Percentiles rank a stretch among this genome's conserved stretches.
These are phyloP conservation scores for Candida pseudoglaebosa DNA, from an alignment of 805 yeast genomes.

Conservation along the genomic window DNA sequence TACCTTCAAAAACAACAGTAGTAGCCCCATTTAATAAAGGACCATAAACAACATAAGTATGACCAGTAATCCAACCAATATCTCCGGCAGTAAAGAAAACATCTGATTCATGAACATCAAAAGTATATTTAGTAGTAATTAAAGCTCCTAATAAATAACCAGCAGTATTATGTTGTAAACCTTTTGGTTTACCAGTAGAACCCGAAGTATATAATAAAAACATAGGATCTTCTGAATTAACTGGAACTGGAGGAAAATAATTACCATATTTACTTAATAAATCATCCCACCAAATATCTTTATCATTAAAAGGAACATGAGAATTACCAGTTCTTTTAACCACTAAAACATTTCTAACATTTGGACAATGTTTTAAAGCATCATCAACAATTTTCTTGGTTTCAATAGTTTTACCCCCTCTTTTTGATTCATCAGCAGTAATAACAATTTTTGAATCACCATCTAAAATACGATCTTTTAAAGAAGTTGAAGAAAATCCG, in stretches of 20 bases:
- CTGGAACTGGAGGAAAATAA: constrained; percentile 84
- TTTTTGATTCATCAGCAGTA: constrained; percentile 91
- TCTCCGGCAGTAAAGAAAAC: constrained; percentile 95
- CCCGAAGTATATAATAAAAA: constrained; percentile 96
- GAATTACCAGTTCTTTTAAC: constrained; percentile 81
- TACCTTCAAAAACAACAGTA: constrained; percentile 91
- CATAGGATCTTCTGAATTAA: constrained; percentile 89
- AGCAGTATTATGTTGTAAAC: constrained; percentile 92
- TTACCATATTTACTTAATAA: constrained; percentile 76
- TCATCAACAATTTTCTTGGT: constrained; percentile 95
- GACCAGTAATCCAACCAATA: constrained; percentile 99
- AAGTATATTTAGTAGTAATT: constrained; percentile 85
- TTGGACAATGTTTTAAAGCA: constrained; percentile 71
- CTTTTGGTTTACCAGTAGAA: constrained; percentile 97
- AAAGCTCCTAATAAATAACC: constrained; percentile 94
- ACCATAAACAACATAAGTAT: constrained; percentile 92
- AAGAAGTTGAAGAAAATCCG: constrained; percentile 91
- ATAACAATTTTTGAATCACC: constrained; percentile 83
- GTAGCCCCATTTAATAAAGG: constrained; percentile 86
- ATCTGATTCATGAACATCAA: constrained; percentile 88
- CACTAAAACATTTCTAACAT: constrained; percentile 80
- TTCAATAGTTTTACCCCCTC: constrained; percentile 92
- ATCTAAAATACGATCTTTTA: constrained; percentile 84
- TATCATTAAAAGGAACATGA: constrained; percentile 69
- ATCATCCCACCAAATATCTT: constrained; percentile 97